A percentile compares a stretch with the other conserved stretches of the same genome.
Conservation (phyloP, 768 basidiomycete genomes). For the Mycena capillaripes region DNA sequence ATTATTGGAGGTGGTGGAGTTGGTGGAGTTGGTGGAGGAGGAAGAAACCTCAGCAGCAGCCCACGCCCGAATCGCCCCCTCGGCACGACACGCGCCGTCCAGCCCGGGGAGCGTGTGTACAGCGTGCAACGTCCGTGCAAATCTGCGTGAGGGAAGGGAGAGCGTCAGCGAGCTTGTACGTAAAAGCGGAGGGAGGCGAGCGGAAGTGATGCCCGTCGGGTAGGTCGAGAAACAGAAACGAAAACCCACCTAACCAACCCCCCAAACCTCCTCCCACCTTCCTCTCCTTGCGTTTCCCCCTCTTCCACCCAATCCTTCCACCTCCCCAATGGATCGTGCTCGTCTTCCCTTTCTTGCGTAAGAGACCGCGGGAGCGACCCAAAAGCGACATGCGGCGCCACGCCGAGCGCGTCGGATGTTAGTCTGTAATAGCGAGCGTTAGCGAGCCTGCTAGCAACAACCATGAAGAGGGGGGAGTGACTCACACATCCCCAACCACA, state of each 20-base stretch:
- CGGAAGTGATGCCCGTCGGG: no score
- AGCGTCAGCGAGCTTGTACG: neutral
- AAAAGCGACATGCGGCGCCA: slow-evolving; percentile 17
- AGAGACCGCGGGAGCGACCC: neutral
- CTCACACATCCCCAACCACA: slow-evolving; percentile 83
- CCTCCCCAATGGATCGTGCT: neutral
- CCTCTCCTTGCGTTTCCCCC: neutral
- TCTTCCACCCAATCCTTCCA: slow-evolving; percentile 4
- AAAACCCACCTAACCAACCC: slow-evolving; percentile 12
- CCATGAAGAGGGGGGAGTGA: no score
- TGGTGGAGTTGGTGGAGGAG: no score
- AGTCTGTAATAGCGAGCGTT: no score
- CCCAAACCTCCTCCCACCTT: slow-evolving; percentile 24
- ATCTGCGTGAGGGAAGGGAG: neutral
- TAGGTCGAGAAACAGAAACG: neutral
- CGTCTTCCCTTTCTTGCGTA: neutral
- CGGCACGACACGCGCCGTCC: slow-evolving; percentile 23
- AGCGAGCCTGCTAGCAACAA: no score
- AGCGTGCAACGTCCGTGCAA: slow-evolving; percentile 14
- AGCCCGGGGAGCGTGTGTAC: slow-evolving; percentile 2
- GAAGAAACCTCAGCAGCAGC: neutral
- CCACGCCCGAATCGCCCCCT: slow-evolving; percentile 22
- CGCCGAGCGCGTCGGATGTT: slow-evolving; percentile 66
- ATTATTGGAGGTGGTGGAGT: no score
- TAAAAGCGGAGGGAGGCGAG: neutral